phyloP scores from a whole-genome alignment of 345 rosid genomes.

The Brassica nigra region DNA sequence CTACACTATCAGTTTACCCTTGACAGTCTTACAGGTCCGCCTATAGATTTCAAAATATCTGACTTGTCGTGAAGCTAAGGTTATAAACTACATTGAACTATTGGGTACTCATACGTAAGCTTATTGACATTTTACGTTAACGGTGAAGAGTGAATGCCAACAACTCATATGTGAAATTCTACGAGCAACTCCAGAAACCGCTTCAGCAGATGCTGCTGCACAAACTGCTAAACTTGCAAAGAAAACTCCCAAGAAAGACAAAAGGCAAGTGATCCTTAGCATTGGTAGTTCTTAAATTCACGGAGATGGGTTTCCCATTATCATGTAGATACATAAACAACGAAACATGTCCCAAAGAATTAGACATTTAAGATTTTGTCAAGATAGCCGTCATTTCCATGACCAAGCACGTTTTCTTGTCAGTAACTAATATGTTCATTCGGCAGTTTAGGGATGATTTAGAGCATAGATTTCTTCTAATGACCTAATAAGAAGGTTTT shows the following conservation, averaged over 20 bases:
- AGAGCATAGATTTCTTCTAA: neutral
- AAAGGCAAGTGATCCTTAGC: constrained; percentile 58
- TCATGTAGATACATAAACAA: constrained; percentile 23
- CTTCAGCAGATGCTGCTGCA: constrained; percentile 94
- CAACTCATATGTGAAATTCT: constrained; percentile 98
- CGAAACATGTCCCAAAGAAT: constrained; percentile 4
- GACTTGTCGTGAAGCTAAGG: constrained; percentile 12
- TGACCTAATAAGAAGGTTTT: constrained; percentile 7
- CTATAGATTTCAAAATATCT: constrained; percentile 15
- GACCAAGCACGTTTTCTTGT: constrained; percentile 3
- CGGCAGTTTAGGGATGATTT: constrained; percentile 7
- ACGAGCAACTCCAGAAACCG: constrained; percentile 98
- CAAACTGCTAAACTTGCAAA: constrained; percentile 96
- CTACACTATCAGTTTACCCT: constrained; percentile 85
- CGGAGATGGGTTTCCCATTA: constrained; percentile 13
- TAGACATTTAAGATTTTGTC: constrained; percentile 18
- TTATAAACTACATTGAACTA: constrained; percentile 31
- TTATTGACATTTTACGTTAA: constrained; percentile 11
- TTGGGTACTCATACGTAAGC: constrained; percentile 22
- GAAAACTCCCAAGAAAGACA: constrained; percentile 72
- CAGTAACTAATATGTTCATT: constrained; percentile 22
- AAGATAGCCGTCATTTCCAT: constrained; percentile 8
- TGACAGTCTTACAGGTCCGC: constrained; percentile 89
- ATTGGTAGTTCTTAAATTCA: constrained; percentile 21
- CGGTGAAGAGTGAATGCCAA: constrained; percentile 91